Evolutionary conservation across 495 filamentous ascomycete genomes (phyloP), one percentile per base, ranked within the genome.

Genomic region (Neurospora sp.): DNA sequence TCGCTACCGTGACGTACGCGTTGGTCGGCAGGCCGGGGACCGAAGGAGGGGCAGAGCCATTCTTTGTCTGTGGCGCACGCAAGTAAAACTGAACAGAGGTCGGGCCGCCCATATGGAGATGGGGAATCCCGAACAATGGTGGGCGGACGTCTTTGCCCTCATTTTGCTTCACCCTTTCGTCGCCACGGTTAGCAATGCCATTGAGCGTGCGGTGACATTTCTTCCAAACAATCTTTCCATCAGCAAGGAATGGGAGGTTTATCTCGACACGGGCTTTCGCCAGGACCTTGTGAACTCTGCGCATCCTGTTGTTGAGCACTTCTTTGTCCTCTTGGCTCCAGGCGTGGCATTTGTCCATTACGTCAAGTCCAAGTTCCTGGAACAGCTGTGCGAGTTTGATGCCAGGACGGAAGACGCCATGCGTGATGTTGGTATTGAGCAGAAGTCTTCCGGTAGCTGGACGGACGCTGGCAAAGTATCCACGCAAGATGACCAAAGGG

Each of bases 401-500:
- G 1, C 70, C n/a, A 4, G 70, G 69, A 4, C 85, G 81, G 73
- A 88, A 88, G 6, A 86, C 81, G 10, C 82, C 83, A 59, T 87
- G 83, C 7, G 83, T 82, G 9, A 86, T 83, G 66, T 88, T 87
- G 39, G 88, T 85, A 71, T 93, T 92, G 5, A 92, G 79, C 1
- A 92, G 81, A 11, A 92, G 76, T 7, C 90, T 86, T 4, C 88
- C 86, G 4, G 91, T 92, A 10, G 89, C 90, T 0, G 86, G 83
- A 31, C 91, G 89, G 19, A 90, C 87, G 79, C 90, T 92, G 71
- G 89, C 84, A 73, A 91, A 92, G 75, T 87, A 93, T 0, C 92
- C 91, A 70, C 91, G 87, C 0, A 91, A 79, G 4, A 82, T 80
- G 15, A 87, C 85, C 2, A 86, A 78, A 0, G 89, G 43, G 42